phyloP scores from a whole-genome alignment of 768 basidiomycete species.

The Trametes maxima region DNA sequence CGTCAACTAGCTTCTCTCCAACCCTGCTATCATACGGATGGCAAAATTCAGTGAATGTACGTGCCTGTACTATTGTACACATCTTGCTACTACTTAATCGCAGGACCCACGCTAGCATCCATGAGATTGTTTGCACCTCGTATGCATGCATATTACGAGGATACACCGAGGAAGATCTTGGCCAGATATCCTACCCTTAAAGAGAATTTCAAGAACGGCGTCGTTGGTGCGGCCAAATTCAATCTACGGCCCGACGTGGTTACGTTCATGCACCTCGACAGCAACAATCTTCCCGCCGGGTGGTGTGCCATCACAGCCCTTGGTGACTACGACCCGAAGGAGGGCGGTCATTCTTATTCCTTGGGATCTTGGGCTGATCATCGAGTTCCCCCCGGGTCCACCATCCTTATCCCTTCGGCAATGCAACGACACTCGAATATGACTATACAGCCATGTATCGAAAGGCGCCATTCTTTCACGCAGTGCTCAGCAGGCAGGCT shows the following conservation, averaged over 20 bases:
- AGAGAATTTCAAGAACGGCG: conserved; percentile 30
- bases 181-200: background rate
- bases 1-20: background rate
- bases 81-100: background rate
- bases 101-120: background rate
- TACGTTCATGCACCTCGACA: conserved; percentile 31
- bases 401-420: conserved; percentile 31
- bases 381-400: conserved; percentile 31
- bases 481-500: conserved; percentile 35
- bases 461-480: conserved; percentile 30
- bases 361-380: conserved; percentile 30
- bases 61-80: background rate
- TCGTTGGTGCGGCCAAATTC: conserved; percentile 33
- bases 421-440: conserved; percentile 14
- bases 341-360: conserved; percentile 39
- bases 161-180: too few relatives aligned
- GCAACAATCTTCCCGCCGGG: conserved; percentile 35
- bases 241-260: conserved; percentile 32
- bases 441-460: conserved; percentile 13
- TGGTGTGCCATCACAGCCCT: conserved; percentile 37
- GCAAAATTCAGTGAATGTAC: background rate
- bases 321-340: conserved; percentile 32
- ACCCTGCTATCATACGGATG: background rate
- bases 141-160: too few relatives aligned
- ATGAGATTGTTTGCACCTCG: background rate